Evolutionary conservation across 116 monocot genomes (phyloP).

Genomic region (Phalaenopsis hybrid): DNA sequence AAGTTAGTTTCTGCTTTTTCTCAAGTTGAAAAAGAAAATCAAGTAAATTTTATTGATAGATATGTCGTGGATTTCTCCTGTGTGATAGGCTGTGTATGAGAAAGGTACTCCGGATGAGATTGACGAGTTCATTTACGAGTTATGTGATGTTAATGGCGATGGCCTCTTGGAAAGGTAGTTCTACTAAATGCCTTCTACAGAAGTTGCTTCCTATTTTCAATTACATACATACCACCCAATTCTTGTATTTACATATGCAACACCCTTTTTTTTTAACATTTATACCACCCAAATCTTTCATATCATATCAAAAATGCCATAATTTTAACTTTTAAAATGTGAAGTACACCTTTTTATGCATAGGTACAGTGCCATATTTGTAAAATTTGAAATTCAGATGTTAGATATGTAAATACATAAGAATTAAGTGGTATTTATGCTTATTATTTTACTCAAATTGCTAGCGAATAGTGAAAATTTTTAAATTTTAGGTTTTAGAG

Average conservation of each 20-base stretch:
- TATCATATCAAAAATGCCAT: too few relatives aligned
- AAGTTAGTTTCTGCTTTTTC: constrained; percentile 26
- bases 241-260: too few relatives aligned
- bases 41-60: background rate
- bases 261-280: too few relatives aligned
- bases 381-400: too few relatives aligned
- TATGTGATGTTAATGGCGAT: constrained; percentile 77
- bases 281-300: too few relatives aligned
- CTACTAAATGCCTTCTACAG: background rate
- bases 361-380: too few relatives aligned
- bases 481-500: background rate
- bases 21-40: background rate
- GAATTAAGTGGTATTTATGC: background rate
- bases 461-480: background rate
- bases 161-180: constrained; percentile 53
- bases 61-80: background rate
- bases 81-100: constrained; percentile 56
- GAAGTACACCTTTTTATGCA: too few relatives aligned
- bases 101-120: constrained; percentile 71
- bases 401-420: too few relatives aligned
- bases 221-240: too few relatives aligned
- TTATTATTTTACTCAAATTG: background rate
- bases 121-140: constrained; percentile 68
- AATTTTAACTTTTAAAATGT: too few relatives aligned
- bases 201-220: background rate